A percentile compares a stretch with the other conserved stretches of the same genome.
Evolutionary conservation across 441 rosid species (phyloP).

Genomic region (Omphalea diandra): DNA sequence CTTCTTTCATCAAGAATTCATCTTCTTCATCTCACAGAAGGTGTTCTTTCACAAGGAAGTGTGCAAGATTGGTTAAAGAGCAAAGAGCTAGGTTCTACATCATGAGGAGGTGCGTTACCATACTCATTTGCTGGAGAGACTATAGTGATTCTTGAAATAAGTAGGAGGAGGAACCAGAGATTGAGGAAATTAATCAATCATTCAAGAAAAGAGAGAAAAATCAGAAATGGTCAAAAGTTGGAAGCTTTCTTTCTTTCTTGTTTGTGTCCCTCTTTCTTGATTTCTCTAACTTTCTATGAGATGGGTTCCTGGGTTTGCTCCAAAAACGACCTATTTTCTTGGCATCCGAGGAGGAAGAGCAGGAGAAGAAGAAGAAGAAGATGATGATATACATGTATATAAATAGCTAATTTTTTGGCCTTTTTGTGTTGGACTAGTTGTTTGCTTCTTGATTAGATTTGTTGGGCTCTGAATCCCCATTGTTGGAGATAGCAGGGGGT

Average conservation of each 20-base stretch:
- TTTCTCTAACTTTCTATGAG: conserved; percentile 32
- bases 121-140: conserved; percentile 94
- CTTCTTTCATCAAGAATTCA: conserved; percentile 41
- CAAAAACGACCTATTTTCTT: conserved; percentile 13
- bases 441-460: conserved; percentile 16
- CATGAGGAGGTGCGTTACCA: conserved; percentile 78
- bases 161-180: background rate
- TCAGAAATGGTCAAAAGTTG: background rate
- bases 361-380: conserved; percentile 18
- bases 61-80: conserved; percentile 71
- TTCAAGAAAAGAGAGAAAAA: background rate
- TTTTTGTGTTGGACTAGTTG: background rate
- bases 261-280: conserved; percentile 3
- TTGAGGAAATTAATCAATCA: background rate
- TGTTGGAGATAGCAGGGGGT: conserved; percentile 23
- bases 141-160: conserved; percentile 55
- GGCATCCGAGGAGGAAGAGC: conserved; percentile 29
- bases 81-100: conserved; percentile 91
- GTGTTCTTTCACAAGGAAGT: conserved; percentile 73
- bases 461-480: conserved; percentile 23
- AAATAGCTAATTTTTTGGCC: conserved; percentile 18
- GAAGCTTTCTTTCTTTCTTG: background rate
- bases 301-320: conserved; percentile 20
- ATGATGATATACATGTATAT: conserved; percentile 35
- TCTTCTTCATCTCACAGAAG: conserved; percentile 39